These are phyloP conservation scores for Sapria himalayana DNA, from an alignment of 345 rosid genomes.

Conservation along the genomic window DNA sequence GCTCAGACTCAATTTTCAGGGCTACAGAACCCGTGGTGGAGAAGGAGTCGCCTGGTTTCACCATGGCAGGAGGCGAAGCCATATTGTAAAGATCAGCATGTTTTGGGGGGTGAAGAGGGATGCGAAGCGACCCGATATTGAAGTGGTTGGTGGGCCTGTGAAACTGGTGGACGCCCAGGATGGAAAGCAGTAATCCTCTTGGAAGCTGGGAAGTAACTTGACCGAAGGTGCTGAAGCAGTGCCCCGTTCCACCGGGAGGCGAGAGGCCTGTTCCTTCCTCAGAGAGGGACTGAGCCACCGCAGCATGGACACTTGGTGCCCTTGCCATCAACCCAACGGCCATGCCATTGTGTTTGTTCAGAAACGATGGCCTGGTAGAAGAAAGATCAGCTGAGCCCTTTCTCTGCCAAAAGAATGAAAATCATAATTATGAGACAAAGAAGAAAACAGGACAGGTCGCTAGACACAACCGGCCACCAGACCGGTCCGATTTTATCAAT, in stretches of 20 bases:
- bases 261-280: slow-evolving; percentile 15
- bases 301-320: slow-evolving; percentile 38
- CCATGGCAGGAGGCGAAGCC: too few relatives aligned
- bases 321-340: slow-evolving; percentile 40
- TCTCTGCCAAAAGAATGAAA: slow-evolving; percentile 31
- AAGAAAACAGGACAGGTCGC: too few relatives aligned
- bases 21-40: slow-evolving; percentile 26
- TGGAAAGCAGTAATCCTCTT: slow-evolving; percentile 30
- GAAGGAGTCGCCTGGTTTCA: too few relatives aligned
- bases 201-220: slow-evolving; percentile 46
- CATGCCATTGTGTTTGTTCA: slow-evolving; percentile 35
- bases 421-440: too few relatives aligned
- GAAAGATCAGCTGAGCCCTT: slow-evolving; percentile 42
- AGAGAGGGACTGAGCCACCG: slow-evolving; percentile 44
- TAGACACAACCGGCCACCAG: too few relatives aligned
- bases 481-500: too few relatives aligned
- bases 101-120: too few relatives aligned
- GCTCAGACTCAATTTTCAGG: slow-evolving; percentile 38
- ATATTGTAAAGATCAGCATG: too few relatives aligned
- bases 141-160: slow-evolving; percentile 12
- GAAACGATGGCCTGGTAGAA: slow-evolving; percentile 41
- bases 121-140: slow-evolving; percentile 25
- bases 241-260: slow-evolving; percentile 11
- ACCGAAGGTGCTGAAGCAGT: slow-evolving; percentile 43
- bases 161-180: slow-evolving; percentile 34